Evolutionary conservation across 192 early-diverging fungal species (phyloP).

Genomic region (Coemansia sp.): DNA sequence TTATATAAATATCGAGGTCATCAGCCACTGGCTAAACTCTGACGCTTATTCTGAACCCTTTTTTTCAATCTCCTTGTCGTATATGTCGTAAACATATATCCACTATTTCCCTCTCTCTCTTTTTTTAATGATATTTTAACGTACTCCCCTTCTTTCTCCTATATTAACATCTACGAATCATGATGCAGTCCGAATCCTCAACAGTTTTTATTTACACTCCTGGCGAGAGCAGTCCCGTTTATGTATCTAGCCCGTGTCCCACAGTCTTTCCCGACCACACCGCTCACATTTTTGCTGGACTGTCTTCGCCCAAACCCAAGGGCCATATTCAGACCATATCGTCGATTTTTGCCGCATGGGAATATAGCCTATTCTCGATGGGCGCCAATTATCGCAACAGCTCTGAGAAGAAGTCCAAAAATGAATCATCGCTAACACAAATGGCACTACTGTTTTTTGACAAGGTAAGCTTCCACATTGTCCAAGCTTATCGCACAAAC

Average conservation of each 20-base stretch:
- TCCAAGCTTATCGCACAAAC: not conserved
- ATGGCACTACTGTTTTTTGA: conserved; percentile 17
- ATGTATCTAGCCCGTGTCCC: not conserved
- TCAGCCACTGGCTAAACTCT: not conserved
- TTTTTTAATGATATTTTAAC: conserved; percentile 1
- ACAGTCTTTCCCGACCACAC: not conserved
- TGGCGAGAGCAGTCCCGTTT: not conserved
- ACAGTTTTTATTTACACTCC: not conserved
- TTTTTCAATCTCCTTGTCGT: not conserved
- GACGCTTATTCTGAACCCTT: not conserved
- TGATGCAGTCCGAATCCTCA: not conserved
- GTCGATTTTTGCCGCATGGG: not conserved
- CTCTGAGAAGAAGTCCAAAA: not conserved
- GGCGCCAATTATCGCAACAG: not conserved
- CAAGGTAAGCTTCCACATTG: conserved; percentile 10
- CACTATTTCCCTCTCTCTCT: not conserved
- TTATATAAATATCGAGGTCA: not conserved
- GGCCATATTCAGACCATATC: conserved; percentile 1
- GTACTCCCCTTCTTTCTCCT: not conserved
- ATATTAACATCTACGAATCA: not conserved
- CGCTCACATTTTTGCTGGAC: not conserved
- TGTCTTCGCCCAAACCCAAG: conserved; percentile 1
- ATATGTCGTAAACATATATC: not conserved
- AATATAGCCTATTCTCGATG: conserved; percentile 1
- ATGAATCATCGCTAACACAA: not conserved